phyloP scores from a whole-genome alignment of 73 alveolate species.

The Symbiodinium natans region DNA sequence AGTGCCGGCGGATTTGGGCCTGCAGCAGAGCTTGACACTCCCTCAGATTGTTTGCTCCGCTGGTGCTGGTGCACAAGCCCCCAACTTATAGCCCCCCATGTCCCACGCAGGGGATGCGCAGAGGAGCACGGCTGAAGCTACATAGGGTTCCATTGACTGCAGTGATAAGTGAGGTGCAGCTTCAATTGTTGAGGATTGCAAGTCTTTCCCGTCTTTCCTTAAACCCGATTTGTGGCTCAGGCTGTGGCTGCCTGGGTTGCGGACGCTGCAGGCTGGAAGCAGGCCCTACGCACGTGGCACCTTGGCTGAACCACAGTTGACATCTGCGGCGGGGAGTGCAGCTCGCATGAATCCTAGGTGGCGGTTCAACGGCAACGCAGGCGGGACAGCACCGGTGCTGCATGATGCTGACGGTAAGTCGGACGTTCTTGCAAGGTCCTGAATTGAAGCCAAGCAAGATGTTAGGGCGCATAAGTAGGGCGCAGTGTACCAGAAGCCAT shows the following conservation, averaged over 20 bases:
- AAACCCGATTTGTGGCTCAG: not conserved
- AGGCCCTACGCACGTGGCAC: slow-evolving; percentile 28
- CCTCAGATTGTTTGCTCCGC: not conserved
- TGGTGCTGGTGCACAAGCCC: too few relatives aligned
- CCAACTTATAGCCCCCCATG: slow-evolving; percentile 12
- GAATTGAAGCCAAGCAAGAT: too few relatives aligned
- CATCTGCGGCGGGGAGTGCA: not conserved
- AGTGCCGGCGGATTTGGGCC: not conserved
- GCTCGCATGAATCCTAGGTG: not conserved
- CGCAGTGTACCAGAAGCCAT: too few relatives aligned
- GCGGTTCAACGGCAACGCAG: slow-evolving; percentile 29
- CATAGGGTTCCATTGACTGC: not conserved
- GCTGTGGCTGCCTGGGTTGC: slow-evolving; percentile 44
- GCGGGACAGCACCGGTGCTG: too few relatives aligned
- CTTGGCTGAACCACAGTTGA: not conserved
- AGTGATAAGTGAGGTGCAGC: not conserved
- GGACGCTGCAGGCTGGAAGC: slow-evolving; percentile 41
- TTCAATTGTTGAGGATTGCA: not conserved
- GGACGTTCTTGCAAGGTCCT: too few relatives aligned
- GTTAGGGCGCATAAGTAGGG: too few relatives aligned
- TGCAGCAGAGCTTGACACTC: not conserved
- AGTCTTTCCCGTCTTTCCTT: not conserved
- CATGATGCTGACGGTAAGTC: too few relatives aligned
- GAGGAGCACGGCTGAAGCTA: not conserved
- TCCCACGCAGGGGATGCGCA: not conserved